Evolutionary conservation across 1,139 yeast genomes (phyloP), one percentile per base, ranked within the genome.

Genomic region (Saccharomyces hybrid): DNA sequence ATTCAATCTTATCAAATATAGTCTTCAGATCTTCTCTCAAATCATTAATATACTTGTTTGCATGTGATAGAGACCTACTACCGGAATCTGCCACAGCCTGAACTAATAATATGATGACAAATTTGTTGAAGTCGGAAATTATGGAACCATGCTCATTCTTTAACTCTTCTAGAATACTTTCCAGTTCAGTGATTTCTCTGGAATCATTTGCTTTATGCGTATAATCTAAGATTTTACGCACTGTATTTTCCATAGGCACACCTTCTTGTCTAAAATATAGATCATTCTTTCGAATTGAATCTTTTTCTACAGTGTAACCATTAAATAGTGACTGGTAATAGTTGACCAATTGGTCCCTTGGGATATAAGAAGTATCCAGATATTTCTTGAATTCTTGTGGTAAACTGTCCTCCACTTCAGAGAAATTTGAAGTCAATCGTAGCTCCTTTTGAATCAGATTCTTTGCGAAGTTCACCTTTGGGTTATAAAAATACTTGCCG

Each of bases 61-160:
- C 90, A 55, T 95, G 96, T 26, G 96, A 88, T 50, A 91, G 79
- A 0, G 98, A 90, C 67, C 98, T 80, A 50, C 89, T 86, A 27
- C 98, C 97, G 58, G 90, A 83, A 64, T 83, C 85, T 50, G 95
- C 87, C 55, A 89, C 78, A 0, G 87, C 78, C 65, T 88, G 91
- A 61, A 86, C 77, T 26, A 90, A 71, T 28, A 88, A 73, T 42
- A 86, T 81, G 47, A 86, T 75, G 47, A 82, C 68, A 57, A 84
- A 73, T 60, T 78, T 70, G 61, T 78, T 74, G 61, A 80, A 58
- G 66, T 79, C 71, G 2, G 69, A 62, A 65, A 55, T 65, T 56
- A 49, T 58, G 56, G 50, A 64, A 57, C 63, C 63, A 50, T 59
- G 57, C 47, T 68, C 67, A 19, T 70, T 71, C 50, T 65, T 69